Evolutionary conservation across 1,284 basidiomycete species (phyloP).

Genomic region (Microbotryomycetes sp.): DNA sequence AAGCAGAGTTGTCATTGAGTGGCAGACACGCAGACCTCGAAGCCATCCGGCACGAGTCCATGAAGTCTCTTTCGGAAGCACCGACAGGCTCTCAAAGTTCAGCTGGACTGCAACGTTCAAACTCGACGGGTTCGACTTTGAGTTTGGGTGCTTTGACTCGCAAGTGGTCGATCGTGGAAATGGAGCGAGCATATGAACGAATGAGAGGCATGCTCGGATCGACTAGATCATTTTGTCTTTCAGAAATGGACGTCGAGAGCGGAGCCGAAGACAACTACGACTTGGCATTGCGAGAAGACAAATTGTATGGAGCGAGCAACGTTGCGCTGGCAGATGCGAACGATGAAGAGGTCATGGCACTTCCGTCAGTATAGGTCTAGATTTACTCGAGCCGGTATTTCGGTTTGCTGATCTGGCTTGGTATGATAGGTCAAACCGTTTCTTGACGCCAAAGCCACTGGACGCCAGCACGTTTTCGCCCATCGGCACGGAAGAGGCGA

Average conservation of each 20-base stretch:
- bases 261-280: neutral
- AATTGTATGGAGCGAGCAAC: neutral
- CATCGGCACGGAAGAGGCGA: neutral
- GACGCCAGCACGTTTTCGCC: neutral
- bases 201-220: conserved; percentile 23
- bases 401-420: too few species aligned
- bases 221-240: neutral
- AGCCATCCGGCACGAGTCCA: neutral
- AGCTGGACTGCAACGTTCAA: neutral
- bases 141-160: conserved; percentile 1
- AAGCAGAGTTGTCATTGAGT: conserved; percentile 11
- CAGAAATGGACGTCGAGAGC: neutral
- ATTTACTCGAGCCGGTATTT: neutral
- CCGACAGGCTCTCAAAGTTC: neutral
- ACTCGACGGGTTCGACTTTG: neutral
- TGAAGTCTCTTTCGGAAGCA: neutral
- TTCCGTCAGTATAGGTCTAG: neutral
- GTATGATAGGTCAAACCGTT: neutral
- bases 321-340: neutral
- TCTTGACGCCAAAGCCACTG: neutral
- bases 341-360: neutral
- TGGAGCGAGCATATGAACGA: conserved; percentile 22
- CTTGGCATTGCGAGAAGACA: neutral
- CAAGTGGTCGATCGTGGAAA: conserved; percentile 23
- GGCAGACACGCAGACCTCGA: neutral